Percentiles rank a stretch among this genome's conserved stretches.
Evolutionary conservation across 768 basidiomycete species (phyloP).

Genomic region (Crucibulum laeve): DNA sequence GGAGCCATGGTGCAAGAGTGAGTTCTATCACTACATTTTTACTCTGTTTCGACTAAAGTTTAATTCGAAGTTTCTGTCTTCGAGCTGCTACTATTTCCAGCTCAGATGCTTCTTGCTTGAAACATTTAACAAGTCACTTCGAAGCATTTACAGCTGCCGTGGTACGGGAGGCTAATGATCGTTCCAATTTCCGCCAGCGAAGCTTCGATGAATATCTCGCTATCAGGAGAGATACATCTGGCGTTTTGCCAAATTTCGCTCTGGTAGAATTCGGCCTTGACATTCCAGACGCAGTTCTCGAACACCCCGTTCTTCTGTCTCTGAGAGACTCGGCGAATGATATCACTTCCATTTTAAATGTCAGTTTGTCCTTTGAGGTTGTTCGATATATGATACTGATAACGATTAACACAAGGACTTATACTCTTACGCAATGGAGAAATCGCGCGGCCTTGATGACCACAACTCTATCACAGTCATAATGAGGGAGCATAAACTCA

Average conservation of each 20-base stretch:
- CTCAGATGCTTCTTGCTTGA: slow-evolving; percentile 5
- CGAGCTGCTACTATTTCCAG: slow-evolving; percentile 8
- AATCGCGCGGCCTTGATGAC: no score
- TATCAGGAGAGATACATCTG: slow-evolving; percentile 13
- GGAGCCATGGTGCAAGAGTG: slow-evolving; percentile 5
- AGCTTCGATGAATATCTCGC: slow-evolving; percentile 12
- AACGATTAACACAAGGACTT: no score
- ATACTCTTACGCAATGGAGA: no score
- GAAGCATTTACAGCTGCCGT: slow-evolving; percentile 13
- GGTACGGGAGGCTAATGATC: slow-evolving; percentile 12
- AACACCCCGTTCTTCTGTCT: slow-evolving; percentile 12
- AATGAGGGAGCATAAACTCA: no score
- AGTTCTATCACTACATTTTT: not conserved
- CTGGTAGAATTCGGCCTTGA: slow-evolving; percentile 15
- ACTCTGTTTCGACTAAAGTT: not conserved
- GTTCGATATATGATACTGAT: no score
- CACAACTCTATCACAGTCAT: no score
- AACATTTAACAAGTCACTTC: slow-evolving; percentile 12
- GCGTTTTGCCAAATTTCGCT: slow-evolving; percentile 10
- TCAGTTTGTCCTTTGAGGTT: no score
- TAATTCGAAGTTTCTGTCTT: slow-evolving; percentile 11
- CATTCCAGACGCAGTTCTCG: slow-evolving; percentile 16
- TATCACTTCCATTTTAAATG: no score
- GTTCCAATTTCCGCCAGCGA: slow-evolving; percentile 6
- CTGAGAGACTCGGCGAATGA: no score